Conservation (phyloP, 129 eudicot species). For the Arctium lappa region DNA sequence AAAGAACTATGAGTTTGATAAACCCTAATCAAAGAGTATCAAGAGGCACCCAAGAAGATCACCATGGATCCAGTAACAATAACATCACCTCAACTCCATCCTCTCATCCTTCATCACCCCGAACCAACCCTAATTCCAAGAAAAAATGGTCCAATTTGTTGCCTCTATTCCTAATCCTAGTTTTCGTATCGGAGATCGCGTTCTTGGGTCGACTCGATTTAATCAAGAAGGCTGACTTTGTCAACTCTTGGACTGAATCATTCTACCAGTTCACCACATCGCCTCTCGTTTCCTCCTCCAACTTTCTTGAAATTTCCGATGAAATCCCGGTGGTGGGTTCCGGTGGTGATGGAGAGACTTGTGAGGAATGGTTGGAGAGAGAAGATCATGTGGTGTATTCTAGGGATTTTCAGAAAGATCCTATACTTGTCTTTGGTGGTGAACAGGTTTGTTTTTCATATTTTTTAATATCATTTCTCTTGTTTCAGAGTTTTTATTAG, state of each 20-base stretch:
- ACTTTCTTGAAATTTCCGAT: background rate
- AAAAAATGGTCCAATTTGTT: slow-evolving; percentile 42
- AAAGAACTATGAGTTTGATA: background rate
- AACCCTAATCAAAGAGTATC: background rate
- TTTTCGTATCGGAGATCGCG: slow-evolving; percentile 52
- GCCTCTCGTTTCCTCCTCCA: slow-evolving; percentile 10
- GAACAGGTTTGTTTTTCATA: slow-evolving; percentile 33
- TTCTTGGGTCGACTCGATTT: slow-evolving; percentile 56
- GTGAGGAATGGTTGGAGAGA: slow-evolving; percentile 63
- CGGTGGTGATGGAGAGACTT: slow-evolving; percentile 22
- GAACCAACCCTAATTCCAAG: background rate
- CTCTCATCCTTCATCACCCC: background rate
- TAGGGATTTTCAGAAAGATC: slow-evolving; percentile 57
- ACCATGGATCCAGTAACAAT: background rate
- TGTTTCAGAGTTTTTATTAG: background rate
- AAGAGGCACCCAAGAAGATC: background rate
- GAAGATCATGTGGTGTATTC: slow-evolving; percentile 52
- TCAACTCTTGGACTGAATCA: slow-evolving; percentile 59
- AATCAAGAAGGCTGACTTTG: slow-evolving; percentile 42
- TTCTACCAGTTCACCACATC: slow-evolving; percentile 44
- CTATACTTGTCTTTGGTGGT: slow-evolving; percentile 40
- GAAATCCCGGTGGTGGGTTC: slow-evolving; percentile 3
- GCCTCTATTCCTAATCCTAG: slow-evolving; percentile 46
- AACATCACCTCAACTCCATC: background rate
- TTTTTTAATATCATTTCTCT: background rate